Conservation (phyloP, 371 early-diverging fungal species). For the Coemansia sp. region DNA sequence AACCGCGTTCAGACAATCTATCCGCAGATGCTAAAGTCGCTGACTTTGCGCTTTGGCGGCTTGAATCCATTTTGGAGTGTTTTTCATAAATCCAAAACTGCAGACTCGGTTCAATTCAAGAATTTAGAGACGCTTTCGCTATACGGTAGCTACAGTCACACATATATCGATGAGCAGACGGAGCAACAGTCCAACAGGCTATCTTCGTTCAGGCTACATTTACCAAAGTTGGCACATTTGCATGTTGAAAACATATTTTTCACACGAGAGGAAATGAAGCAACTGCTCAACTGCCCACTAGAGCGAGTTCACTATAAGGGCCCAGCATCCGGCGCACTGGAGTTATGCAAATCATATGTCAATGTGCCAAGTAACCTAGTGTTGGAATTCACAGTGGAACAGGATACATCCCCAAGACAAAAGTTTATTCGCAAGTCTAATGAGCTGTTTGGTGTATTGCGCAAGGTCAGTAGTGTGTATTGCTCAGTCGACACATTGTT, state of each 20-base stretch:
- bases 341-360: background rate
- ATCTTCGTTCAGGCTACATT: background rate
- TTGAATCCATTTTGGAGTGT: background rate
- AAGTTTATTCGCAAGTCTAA: background rate
- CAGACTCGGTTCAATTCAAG: background rate
- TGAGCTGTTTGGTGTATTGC: background rate
- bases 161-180: constrained; percentile 1
- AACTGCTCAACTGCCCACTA: background rate
- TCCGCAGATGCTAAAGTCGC: constrained; percentile 1
- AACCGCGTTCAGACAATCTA: background rate
- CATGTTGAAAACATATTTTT: background rate
- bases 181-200: background rate
- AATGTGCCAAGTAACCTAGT: background rate
- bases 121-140: constrained; percentile 1
- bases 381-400: background rate
- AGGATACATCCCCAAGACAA: background rate
- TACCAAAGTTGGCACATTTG: background rate
- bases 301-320: background rate
- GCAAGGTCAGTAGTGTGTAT: background rate
- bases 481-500: background rate
- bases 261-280: background rate
- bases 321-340: background rate
- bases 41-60: background rate
- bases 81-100: background rate
- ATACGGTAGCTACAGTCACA: background rate